Evolutionary conservation across 495 filamentous ascomycete genomes (phyloP).

Genomic region (Polyplosphaeria fusca): DNA sequence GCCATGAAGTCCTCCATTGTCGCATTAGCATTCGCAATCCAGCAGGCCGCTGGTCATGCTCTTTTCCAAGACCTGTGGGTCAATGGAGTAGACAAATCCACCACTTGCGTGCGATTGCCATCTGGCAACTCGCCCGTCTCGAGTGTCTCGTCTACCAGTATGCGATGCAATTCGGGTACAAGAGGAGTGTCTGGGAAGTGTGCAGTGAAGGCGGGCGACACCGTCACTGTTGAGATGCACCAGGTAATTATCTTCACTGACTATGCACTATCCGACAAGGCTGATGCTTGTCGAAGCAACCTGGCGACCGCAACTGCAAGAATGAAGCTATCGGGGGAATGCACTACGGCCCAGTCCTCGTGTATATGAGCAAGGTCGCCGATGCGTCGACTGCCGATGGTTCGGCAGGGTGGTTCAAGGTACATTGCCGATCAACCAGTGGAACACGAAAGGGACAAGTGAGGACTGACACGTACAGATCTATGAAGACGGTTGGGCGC

Average conservation of each 20-base stretch:
- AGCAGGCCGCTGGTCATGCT: slow-evolving; percentile 17
- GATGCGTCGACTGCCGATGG: slow-evolving; percentile 37
- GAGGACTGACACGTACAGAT: slow-evolving; percentile 9
- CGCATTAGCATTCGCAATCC: slow-evolving; percentile 16
- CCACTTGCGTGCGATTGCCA: slow-evolving; percentile 24
- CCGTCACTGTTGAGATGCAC: slow-evolving; percentile 27
- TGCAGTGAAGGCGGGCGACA: slow-evolving; percentile 16
- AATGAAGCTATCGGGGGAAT: slow-evolving; percentile 40
- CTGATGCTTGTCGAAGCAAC: slow-evolving; percentile 6
- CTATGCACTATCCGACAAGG: not conserved
- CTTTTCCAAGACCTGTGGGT: slow-evolving; percentile 30
- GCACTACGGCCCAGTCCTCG: slow-evolving; percentile 30
- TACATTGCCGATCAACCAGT: not conserved
- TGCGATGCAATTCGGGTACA: slow-evolving; percentile 42
- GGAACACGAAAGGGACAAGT: not conserved
- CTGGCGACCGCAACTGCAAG: slow-evolving; percentile 20
- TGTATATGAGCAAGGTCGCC: slow-evolving; percentile 40
- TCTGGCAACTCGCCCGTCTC: slow-evolving; percentile 42
- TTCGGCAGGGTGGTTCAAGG: slow-evolving; percentile 41
- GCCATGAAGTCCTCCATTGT: slow-evolving; percentile 21
- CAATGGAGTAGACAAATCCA: slow-evolving; percentile 20
- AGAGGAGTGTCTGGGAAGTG: slow-evolving; percentile 18
- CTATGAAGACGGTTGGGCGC: slow-evolving; percentile 34
- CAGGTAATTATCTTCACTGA: slow-evolving; percentile 4
- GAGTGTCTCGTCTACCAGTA: slow-evolving; percentile 42